Percentiles rank a stretch among this genome's conserved stretches.
Conservation (phyloP, 371 early-diverging fungal species). For the Mucor velutinosus region DNA sequence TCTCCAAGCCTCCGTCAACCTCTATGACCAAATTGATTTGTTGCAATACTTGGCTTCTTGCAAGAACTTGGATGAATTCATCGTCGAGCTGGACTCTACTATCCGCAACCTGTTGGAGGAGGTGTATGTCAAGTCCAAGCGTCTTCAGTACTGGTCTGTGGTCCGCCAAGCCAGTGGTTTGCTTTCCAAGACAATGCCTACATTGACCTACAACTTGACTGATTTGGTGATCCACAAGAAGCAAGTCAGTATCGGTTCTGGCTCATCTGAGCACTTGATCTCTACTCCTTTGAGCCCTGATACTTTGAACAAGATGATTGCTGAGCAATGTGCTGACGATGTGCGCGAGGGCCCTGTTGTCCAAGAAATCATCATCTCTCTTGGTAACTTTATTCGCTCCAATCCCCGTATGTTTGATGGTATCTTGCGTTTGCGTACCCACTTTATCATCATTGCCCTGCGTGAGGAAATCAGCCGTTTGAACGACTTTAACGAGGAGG, state of each 20-base stretch:
- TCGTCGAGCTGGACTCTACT: constrained; percentile 58
- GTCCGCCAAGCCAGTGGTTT: constrained; percentile 86
- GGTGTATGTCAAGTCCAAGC: constrained; percentile 78
- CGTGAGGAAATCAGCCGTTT: constrained; percentile 82
- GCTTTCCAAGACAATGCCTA: constrained; percentile 72
- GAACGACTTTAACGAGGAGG: constrained; percentile 74
- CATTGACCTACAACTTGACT: constrained; percentile 79
- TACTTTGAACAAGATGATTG: constrained; percentile 67
- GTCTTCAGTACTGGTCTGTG: constrained; percentile 76
- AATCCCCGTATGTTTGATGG: constrained; percentile 79
- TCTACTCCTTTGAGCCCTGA: constrained; percentile 73
- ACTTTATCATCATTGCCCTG: constrained; percentile 82
- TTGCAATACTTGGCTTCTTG: constrained; percentile 83
- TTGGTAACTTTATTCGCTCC: constrained; percentile 76
- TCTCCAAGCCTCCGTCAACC: constrained; percentile 67
- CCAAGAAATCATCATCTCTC: constrained; percentile 81
- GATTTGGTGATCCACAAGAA: constrained; percentile 84
- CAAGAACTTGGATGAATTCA: constrained; percentile 57
- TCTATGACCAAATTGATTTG: constrained; percentile 83
- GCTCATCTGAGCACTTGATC: constrained; percentile 66
- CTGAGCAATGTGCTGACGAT: constrained; percentile 69
- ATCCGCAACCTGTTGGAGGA: constrained; percentile 75
- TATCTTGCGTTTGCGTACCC: constrained; percentile 80
- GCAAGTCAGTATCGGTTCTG: constrained; percentile 80
- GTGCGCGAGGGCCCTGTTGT: constrained; percentile 85